Evolutionary conservation across 106 monocot genomes (phyloP).

Genomic region (Ottelia alismoides): DNA sequence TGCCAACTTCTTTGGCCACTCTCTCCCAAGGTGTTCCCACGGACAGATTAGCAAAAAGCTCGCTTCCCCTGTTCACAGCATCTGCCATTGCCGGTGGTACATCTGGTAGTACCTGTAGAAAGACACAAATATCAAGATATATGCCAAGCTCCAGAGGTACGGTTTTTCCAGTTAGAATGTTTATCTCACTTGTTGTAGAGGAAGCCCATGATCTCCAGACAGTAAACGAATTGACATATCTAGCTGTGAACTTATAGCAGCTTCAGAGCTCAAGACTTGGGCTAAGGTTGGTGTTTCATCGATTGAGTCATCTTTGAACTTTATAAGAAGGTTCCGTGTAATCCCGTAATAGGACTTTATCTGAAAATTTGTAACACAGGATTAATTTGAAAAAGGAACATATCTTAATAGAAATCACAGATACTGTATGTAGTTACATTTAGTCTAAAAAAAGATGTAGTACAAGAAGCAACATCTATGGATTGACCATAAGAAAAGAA

Average conservation of each 20-base stretch:
- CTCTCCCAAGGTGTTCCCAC: slow-evolving; percentile 81
- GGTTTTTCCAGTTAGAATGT: neutral
- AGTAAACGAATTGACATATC: slow-evolving; percentile 83
- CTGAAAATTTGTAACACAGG: too few relatives aligned
- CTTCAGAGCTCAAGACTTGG: slow-evolving; percentile 64
- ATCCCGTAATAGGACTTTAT: slow-evolving; percentile 88
- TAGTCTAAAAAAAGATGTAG: too few relatives aligned
- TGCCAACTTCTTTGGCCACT: slow-evolving; percentile 66
- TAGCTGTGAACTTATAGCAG: slow-evolving; percentile 69
- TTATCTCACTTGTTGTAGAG: slow-evolving; percentile 70
- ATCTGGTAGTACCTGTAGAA: slow-evolving; percentile 56
- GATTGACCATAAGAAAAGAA: too few relatives aligned
- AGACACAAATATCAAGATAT: neutral
- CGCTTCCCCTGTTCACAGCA: slow-evolving; percentile 71
- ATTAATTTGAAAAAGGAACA: too few relatives aligned
- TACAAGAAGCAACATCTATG: too few relatives aligned
- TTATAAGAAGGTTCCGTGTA: slow-evolving; percentile 69
- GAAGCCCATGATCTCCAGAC: slow-evolving; percentile 88
- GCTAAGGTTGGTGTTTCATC: slow-evolving; percentile 77
- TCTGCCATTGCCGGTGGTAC: slow-evolving; percentile 88
- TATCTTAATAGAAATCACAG: too few relatives aligned
- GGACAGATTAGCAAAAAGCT: slow-evolving; percentile 59
- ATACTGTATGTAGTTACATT: too few relatives aligned
- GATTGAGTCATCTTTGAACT: slow-evolving; percentile 85
- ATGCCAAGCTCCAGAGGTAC: neutral